A percentile compares a stretch with the other conserved stretches of the same genome.
These are phyloP conservation scores for Pestalotiopsis sp. DNA, from an alignment of 2,329 filamentous ascomycete genomes.

Conservation along the genomic window DNA sequence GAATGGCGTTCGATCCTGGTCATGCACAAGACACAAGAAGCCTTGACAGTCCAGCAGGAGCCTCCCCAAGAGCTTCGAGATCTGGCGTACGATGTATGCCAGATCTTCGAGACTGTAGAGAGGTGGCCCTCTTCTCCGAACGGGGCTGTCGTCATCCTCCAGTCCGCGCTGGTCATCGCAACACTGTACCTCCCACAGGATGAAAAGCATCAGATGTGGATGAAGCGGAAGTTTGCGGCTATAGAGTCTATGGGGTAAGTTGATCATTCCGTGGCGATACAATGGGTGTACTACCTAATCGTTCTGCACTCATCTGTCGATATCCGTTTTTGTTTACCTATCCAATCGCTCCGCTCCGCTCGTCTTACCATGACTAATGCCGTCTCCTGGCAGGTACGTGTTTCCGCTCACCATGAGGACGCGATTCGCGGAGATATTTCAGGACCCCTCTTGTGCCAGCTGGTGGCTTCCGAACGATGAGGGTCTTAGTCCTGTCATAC, in stretches of 20 bases:
- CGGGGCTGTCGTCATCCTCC: slow-evolving; percentile 72
- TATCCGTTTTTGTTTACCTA: no score
- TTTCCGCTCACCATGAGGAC: slow-evolving; percentile 74
- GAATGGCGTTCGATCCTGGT: slow-evolving; percentile 80
- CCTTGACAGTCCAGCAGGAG: slow-evolving; percentile 54
- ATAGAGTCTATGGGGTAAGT: slow-evolving; percentile 80
- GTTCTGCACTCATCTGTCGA: no score
- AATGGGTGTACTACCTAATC: no score
- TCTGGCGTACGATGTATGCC: slow-evolving; percentile 71
- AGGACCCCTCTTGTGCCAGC: slow-evolving; percentile 67
- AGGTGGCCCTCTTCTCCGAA: slow-evolving; percentile 70
- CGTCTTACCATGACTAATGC: slow-evolving; percentile 9
- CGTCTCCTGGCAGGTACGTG: slow-evolving; percentile 67
- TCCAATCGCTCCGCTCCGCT: neutral
- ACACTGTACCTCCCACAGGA: slow-evolving; percentile 81
- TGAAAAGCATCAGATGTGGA: slow-evolving; percentile 73
- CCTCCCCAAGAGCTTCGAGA: slow-evolving; percentile 56
- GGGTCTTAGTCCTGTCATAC: slow-evolving; percentile 72
- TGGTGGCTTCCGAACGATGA: slow-evolving; percentile 93
- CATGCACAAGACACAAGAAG: slow-evolving; percentile 79
- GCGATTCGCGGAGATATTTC: slow-evolving; percentile 77
- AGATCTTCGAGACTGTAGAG: slow-evolving; percentile 78
- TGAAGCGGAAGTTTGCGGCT: slow-evolving; percentile 74
- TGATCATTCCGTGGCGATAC: neutral
- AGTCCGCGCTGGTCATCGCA: slow-evolving; percentile 76